These are phyloP conservation scores for Lipomyces chichibuensis DNA, from an alignment of 805 yeast genomes.

Conservation along the genomic window DNA sequence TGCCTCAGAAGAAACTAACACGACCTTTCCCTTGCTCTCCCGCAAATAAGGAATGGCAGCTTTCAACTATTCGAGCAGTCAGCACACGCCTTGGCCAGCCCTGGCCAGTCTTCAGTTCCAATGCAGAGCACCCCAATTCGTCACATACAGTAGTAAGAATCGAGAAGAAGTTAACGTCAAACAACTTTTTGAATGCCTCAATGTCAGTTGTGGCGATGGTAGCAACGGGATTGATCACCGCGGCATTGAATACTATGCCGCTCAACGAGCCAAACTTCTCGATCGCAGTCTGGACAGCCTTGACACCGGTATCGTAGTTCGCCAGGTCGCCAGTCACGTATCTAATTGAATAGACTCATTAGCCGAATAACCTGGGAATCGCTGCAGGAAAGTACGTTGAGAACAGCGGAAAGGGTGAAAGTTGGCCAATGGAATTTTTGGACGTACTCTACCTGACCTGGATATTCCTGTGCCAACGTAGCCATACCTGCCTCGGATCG, in stretches of 20 bases:
- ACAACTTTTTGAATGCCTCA: constrained; percentile 62
- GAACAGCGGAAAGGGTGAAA: not conserved
- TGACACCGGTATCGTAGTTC: constrained; percentile 43
- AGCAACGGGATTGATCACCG: constrained; percentile 76
- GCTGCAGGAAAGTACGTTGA: too few relatives aligned
- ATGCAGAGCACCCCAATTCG: not conserved
- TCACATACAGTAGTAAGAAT: constrained; percentile 51
- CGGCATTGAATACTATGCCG: constrained; percentile 69
- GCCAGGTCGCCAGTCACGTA: constrained; percentile 59
- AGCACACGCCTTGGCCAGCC: not conserved
- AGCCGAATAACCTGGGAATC: constrained; percentile 2
- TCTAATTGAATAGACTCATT: constrained; percentile 18
- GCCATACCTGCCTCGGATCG: constrained; percentile 58
- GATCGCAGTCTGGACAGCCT: constrained; percentile 51
- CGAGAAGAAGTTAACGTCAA: constrained; percentile 78
- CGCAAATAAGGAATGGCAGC: constrained; percentile 62
- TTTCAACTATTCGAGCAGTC: constrained; percentile 30
- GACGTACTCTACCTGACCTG: constrained; percentile 35
- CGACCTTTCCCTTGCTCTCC: constrained; percentile 59
- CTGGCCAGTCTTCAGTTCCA: not conserved
- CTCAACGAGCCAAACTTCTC: constrained; percentile 55
- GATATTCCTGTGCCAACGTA: constrained; percentile 51
- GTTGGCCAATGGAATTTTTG: constrained; percentile 13
- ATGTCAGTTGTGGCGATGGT: constrained; percentile 55
- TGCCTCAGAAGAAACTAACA: constrained; percentile 90